Conservation (phyloP, 2,329 filamentous ascomycete genomes). For the Penicillium sp. region DNA sequence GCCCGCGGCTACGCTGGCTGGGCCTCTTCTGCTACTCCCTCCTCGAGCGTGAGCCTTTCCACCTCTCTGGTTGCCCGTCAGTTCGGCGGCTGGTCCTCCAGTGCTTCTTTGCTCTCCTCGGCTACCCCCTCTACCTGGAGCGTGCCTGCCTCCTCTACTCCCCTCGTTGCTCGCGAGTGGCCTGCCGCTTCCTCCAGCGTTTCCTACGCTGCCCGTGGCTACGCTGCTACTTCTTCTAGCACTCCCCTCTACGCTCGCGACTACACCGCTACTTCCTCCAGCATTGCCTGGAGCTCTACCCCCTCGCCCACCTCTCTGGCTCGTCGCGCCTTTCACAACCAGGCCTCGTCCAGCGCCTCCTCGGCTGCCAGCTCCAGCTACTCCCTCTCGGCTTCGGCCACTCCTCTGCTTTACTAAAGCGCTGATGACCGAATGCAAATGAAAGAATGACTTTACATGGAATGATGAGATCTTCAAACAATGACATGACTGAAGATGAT, state of each 20-base stretch:
- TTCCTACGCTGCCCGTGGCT: neutral
- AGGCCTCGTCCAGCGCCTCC: slow-evolving; percentile 6
- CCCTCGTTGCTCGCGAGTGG: slow-evolving; percentile 1
- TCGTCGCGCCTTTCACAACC: slow-evolving; percentile 2
- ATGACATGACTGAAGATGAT: slow-evolving; percentile 11
- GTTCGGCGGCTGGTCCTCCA: slow-evolving; percentile 6
- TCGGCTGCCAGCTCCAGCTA: slow-evolving; percentile 13
- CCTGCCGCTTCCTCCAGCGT: neutral
- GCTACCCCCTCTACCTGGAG: slow-evolving; percentile 3
- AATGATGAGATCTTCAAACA: slow-evolving; percentile 4
- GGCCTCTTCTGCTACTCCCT: neutral
- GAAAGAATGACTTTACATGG: slow-evolving; percentile 3
- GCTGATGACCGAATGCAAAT: neutral
- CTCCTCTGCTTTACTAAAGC: slow-evolving; percentile 14
- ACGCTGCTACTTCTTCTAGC: neutral
- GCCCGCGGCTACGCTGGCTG: neutral
- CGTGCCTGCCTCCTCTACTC: neutral
- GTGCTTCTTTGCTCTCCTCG: neutral
- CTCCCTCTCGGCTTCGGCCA: slow-evolving; percentile 6
- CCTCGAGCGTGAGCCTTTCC: neutral
- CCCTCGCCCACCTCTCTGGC: slow-evolving; percentile 5
- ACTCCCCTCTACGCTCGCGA: neutral
- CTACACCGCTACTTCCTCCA: neutral
- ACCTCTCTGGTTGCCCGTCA: slow-evolving; percentile 13
- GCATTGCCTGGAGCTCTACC: neutral